Base-by-base conservation (phyloP, 257 asterid species). In the Solanum arcanum region DNA sequence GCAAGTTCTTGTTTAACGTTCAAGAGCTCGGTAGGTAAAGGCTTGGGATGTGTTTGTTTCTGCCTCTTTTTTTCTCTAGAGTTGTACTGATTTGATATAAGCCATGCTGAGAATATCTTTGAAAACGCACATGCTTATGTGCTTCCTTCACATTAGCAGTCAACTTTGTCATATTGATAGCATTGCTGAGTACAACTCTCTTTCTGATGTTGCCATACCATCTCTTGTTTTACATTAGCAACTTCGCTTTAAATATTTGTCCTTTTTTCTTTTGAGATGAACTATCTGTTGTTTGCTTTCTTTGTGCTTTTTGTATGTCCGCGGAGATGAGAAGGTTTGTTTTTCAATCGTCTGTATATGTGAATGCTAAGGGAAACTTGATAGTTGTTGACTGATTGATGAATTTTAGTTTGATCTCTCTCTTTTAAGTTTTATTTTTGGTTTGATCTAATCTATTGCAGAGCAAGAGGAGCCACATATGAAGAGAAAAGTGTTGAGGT, bases 401-500 rank as follows among this genome's bases (percentile, higher is more conserved):
- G 42, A 42, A 15, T 46, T 78, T 78, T 37, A 5, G 16, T 46
- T 14, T 46, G 84, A 46, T 78, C 66, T 27, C 6, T 10, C 66
- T 78, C 41, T 78, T 78, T 15, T 15, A 78, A 78, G 27, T 6
- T 76, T 6, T 47, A 29, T 27, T 20, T 80, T 47, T 10, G 42
- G 68, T 52, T 78, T 23, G 85, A 80, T 47, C 27, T 46, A 20
- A 33, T 89, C 20, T 68, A 11, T 88, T 87, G 78, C 83, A 97
- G 99, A 97, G 87, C 92, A 97, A 88, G 98, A 95, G 15, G 97
- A 92, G 75, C 86, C 92, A 59, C 93, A 95, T 91, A 93, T 95
- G 99, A 94, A 90, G 90, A 94, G 96, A 87, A 94, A 97, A 80
- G 99, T 97, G 89, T 91, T 97, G 87, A 94, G 97, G 88, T 46